Percentiles rank a stretch among this genome's conserved stretches.
Conservation (phyloP, 306 rosid genomes). For the Ormosia emarginata region DNA sequence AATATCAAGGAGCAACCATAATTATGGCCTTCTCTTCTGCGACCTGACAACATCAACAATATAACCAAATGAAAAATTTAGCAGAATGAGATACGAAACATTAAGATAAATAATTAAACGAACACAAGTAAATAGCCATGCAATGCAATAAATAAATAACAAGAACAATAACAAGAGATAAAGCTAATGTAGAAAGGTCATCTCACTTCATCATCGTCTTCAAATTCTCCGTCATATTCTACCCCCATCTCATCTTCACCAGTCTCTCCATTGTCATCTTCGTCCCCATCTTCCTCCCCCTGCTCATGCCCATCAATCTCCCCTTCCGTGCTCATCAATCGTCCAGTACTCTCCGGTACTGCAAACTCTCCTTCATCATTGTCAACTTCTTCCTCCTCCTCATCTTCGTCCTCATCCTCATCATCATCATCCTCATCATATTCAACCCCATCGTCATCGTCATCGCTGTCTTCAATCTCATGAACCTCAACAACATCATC, state of each 20-base stretch:
- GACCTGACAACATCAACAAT: constrained; percentile 9
- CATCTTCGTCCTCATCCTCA: constrained; percentile 53
- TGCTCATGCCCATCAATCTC: constrained; percentile 96
- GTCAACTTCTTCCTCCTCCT: constrained; percentile 82
- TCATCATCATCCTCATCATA: constrained; percentile 67
- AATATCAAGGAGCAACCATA: neutral
- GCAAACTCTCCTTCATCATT: constrained; percentile 70
- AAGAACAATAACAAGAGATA: neutral
- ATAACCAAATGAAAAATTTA: neutral
- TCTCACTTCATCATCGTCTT: constrained; percentile 88
- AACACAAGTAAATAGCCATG: neutral
- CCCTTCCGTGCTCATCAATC: constrained; percentile 67
- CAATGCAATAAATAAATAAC: constrained; percentile 5
- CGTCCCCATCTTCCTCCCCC: constrained; percentile 86
- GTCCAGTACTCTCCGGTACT: constrained; percentile 58
- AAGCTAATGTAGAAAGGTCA: neutral
- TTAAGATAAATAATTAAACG: neutral
- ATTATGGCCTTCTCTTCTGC: neutral
- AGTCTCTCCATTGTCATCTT: constrained; percentile 83
- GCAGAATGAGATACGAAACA: neutral
- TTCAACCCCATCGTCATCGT: constrained; percentile 70
- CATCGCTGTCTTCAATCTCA: constrained; percentile 67
- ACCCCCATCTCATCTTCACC: constrained; percentile 72
- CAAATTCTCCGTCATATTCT: constrained; percentile 53
- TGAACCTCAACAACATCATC: constrained; percentile 85